Percentiles rank a stretch among this genome's conserved stretches.
These are phyloP conservation scores for Epichloe coenophiala DNA, from an alignment of 2,329 filamentous ascomycete genomes.

Conservation along the genomic window DNA sequence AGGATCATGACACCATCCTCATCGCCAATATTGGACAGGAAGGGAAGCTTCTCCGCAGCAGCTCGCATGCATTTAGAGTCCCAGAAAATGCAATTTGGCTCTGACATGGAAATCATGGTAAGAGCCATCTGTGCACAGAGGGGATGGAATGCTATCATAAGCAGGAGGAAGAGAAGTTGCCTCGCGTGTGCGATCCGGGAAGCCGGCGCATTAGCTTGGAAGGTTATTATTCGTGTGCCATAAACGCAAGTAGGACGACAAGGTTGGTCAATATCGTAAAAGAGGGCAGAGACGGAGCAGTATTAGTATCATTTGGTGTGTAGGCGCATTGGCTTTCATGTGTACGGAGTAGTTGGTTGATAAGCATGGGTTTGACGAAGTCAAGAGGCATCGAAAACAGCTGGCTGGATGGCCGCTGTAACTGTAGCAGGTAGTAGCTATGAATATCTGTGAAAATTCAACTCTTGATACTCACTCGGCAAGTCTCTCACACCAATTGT, in stretches of 20 bases:
- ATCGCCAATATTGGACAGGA: constrained; percentile 18
- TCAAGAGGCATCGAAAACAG: background rate
- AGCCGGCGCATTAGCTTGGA: constrained; percentile 56
- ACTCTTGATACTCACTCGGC: background rate
- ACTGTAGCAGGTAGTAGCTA: background rate
- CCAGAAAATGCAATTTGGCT: constrained; percentile 43
- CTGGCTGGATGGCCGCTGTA: background rate
- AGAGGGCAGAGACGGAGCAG: background rate
- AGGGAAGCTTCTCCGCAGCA: constrained; percentile 27
- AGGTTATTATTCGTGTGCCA: constrained; percentile 49
- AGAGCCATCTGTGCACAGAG: constrained; percentile 60
- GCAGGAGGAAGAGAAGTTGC: constrained; percentile 53
- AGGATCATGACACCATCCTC: constrained; percentile 17
- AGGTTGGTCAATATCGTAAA: background rate
- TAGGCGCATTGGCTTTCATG: background rate
- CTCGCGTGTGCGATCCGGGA: constrained; percentile 63
- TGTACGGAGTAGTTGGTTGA: background rate
- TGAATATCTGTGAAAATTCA: background rate
- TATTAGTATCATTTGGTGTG: background rate
- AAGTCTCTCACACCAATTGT: background rate
- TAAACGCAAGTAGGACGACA: constrained; percentile 12
- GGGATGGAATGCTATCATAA: constrained; percentile 62
- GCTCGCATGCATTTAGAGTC: constrained; percentile 44
- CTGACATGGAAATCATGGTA: constrained; percentile 56
- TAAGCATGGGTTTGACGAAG: background rate